Base-by-base conservation (phyloP, 805 yeast species). In the Ascoidea rubescens region DNA sequence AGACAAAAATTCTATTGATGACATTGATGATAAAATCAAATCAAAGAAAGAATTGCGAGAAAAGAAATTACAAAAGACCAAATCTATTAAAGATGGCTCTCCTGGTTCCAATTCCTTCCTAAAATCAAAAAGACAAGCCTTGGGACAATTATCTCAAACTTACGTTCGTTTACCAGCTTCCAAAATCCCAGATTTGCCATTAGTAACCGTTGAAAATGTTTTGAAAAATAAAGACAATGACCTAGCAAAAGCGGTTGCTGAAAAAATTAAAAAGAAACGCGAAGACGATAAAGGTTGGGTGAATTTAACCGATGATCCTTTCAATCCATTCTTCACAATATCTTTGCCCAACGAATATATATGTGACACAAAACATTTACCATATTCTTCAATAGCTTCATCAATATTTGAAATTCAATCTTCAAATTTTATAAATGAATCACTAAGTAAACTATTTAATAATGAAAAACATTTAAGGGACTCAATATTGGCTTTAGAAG, bases 121-220 rank as follows among this genome's bases (percentile, higher is more conserved):
- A 16, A 45, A 50, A 33, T 49, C 14, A 10, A 37, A 14, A 37
- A 37, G 14, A 37, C 14, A 37, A 10, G 43, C 14, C 14, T 37
- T 37, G 43, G 43, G 43, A 10, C 43, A 37, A 10, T 55, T 55
- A 44, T 51, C 56, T 31, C 91, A 87, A 62, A 89, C 95, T 30
- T 86, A 89, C 68, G 95, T 88, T 58, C 83, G 85, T 60, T 66
- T 88, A 45, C 96, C 96, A 2, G 84, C 93, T 45, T 85, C 96
- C 1, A 87, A 88, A 66, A 86, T 91, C 56, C 97, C 98, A 14
- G 97, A 91, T 66, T 75, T 90, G 75, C 95, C 88, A 48, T 71
- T 91, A 55, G 82, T 85, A 30, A 87, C 96, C 5, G 90, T 89
- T 8, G 86, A 85, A 52, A 75, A 80, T 48, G 80, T 88, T 28